These are phyloP conservation scores for Puccinellia tenuiflora DNA, from an alignment of 176 grass and related monocot genomes.

Conservation along the genomic window DNA sequence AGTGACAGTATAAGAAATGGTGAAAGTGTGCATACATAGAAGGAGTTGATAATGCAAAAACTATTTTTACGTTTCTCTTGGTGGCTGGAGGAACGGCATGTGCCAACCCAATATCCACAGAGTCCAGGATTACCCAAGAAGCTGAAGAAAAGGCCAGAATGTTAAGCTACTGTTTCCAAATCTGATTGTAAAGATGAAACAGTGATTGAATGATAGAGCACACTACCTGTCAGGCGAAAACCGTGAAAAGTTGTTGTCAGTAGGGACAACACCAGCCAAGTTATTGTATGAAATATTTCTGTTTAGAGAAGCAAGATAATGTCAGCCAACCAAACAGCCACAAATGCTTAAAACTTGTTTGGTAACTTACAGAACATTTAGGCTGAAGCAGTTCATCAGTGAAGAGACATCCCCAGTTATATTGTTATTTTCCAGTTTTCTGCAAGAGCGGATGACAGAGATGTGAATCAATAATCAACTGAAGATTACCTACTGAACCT, in stretches of 20 bases:
- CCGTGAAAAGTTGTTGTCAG: slow-evolving; percentile 81
- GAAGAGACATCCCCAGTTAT: slow-evolving; percentile 77
- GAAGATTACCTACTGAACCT: not conserved
- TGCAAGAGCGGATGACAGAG: slow-evolving; percentile 16
- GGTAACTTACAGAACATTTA: slow-evolving; percentile 63
- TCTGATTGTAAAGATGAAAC: not conserved
- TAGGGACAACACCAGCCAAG: slow-evolving; percentile 74
- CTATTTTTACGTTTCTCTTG: slow-evolving; percentile 50
- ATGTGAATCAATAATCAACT: not conserved
- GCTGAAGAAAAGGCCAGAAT: slow-evolving; percentile 29
- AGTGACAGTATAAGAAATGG: not conserved
- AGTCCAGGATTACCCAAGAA: slow-evolving; percentile 90
- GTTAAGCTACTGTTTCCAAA: not conserved
- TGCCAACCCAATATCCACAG: slow-evolving; percentile 90
- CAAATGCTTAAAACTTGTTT: not conserved
- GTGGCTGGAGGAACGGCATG: slow-evolving; percentile 48
- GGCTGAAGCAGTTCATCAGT: slow-evolving; percentile 81
- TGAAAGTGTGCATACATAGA: not conserved
- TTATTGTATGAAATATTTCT: slow-evolving; percentile 95
- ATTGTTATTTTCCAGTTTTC: slow-evolving; percentile 88
- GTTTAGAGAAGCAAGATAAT: slow-evolving; percentile 4
- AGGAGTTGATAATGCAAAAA: not conserved
- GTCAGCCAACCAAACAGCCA: not conserved
- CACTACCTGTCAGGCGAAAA: slow-evolving; percentile 78
- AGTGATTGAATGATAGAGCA: not conserved